Evolutionary conservation across 495 filamentous ascomycete species (phyloP).

Genomic region (Aspergillus carlsbadensis): DNA sequence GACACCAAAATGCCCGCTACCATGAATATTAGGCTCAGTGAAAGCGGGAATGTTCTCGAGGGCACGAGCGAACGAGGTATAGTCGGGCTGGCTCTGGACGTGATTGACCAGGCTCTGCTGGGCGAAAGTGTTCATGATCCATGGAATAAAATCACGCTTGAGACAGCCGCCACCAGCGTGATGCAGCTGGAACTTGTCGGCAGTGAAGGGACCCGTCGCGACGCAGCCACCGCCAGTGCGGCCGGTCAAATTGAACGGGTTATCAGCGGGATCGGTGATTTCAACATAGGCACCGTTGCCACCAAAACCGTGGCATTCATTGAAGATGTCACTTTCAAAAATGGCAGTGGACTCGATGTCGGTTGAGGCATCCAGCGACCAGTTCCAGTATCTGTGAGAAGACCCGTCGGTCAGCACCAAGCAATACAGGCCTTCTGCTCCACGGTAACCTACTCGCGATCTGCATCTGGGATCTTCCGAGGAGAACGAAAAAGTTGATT

Average conservation of each 20-base stretch:
- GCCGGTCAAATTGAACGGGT: constrained; percentile 24
- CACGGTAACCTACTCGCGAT: background rate
- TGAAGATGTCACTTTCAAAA: constrained; percentile 21
- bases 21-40: constrained; percentile 21
- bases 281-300: constrained; percentile 21
- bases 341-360: constrained; percentile 19
- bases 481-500: background rate
- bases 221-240: constrained; percentile 25
- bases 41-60: constrained; percentile 23
- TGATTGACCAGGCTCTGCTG: constrained; percentile 21
- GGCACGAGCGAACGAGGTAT: constrained; percentile 22
- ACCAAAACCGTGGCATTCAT: constrained; percentile 18
- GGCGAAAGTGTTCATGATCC: constrained; percentile 25
- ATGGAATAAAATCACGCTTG: constrained; percentile 23
- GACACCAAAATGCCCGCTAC: constrained; percentile 19
- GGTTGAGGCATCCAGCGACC: constrained; percentile 22
- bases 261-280: constrained; percentile 12
- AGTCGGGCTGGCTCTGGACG: constrained; percentile 23
- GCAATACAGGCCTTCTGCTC: background rate
- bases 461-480: background rate
- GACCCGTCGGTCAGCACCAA: background rate
- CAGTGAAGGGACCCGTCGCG: constrained; percentile 16
- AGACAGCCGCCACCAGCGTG: constrained; percentile 16
- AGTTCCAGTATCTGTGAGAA: constrained; percentile 20
- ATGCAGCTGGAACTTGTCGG: constrained; percentile 17